Evolutionary conservation across 768 basidiomycete species (phyloP).

Genomic region (Solioccasus polychromus): DNA sequence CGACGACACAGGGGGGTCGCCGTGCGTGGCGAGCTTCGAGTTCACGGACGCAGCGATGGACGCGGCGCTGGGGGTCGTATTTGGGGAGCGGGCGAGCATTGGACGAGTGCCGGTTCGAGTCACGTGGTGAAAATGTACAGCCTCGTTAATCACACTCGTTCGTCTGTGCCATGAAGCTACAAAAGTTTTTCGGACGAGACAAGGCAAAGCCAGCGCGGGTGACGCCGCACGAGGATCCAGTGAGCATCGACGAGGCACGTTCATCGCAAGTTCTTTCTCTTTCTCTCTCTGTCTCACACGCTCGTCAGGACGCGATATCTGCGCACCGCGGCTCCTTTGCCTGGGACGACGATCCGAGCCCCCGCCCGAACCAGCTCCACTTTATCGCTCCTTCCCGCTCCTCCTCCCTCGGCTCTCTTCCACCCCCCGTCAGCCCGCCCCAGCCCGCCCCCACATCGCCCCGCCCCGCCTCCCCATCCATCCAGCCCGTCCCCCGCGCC

Average conservation of each 20-base stretch:
- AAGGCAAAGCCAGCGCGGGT: constrained; percentile 41
- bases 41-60: constrained; percentile 52
- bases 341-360: constrained; percentile 12
- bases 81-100: constrained; percentile 30
- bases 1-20: constrained; percentile 37
- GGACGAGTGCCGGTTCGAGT: constrained; percentile 20
- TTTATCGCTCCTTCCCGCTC: constrained; percentile 41
- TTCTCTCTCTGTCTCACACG: neutral
- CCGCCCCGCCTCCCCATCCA: constrained; percentile 45
- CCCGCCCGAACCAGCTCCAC: constrained; percentile 24
- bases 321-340: constrained; percentile 21
- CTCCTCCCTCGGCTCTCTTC: constrained; percentile 49
- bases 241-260: constrained; percentile 31
- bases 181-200: constrained; percentile 53
- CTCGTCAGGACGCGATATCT: constrained; percentile 21
- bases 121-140: constrained; percentile 22
- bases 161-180: constrained; percentile 60
- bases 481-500: constrained; percentile 13
- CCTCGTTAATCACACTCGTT: too few species aligned
- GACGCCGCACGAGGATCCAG: constrained; percentile 22
- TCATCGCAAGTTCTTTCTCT: neutral
- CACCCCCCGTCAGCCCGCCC: constrained; percentile 40
- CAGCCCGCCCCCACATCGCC: constrained; percentile 23
- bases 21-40: constrained; percentile 56
- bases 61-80: constrained; percentile 41